Evolutionary conservation across 2,329 filamentous ascomycete genomes (phyloP), one percentile per base, ranked within the genome.

Genomic region (Fusarium tricinctum): DNA sequence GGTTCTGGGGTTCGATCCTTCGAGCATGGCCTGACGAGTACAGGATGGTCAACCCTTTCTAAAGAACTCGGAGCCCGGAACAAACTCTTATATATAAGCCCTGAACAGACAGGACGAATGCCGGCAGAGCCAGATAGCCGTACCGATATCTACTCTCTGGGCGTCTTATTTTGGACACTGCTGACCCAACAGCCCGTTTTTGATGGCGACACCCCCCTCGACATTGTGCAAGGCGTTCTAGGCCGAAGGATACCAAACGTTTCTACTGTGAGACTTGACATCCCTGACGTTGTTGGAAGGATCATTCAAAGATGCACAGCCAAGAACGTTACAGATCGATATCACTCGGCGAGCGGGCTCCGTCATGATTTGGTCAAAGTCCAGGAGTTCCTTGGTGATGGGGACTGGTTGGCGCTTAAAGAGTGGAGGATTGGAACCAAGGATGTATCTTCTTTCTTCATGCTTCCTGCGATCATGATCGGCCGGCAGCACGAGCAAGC

Each of bases 301-400:
- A 91, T 97, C 43, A 93, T 98, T 40, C 91, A 95, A 76, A 97
- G 94, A 77, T 97, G 97, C 86, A 97, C 94, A 0, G 90, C 93
- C 63, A 97, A 97, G 78, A 92, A 90, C 62, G 92, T 97, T 47
- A 87, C 89, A 58, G 94, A 97, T 59, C 89, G 95, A 15, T 98
- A 97, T 76, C 91, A 97, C 73, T 97, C 93, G 8, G 91, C 92
- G 1, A 94, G 92, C 60, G 94, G 95, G 3, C 85, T 97, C 60
- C 93, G 93, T 69, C 85, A 92, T 74, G 95, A 98, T 76, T 81
- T 98, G 49, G 79, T 89, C 51, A 86, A 89, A 72, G 89, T 97
- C 7, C 89, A 92, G 68, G 86, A 90, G 68, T 85, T 95, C 38
- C 82, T 97, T 8, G 88, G 87, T 5, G 88, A 93, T 72, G 94